Conservation (phyloP, 306 rosid species). For the Lathyrus oleraceus region DNA sequence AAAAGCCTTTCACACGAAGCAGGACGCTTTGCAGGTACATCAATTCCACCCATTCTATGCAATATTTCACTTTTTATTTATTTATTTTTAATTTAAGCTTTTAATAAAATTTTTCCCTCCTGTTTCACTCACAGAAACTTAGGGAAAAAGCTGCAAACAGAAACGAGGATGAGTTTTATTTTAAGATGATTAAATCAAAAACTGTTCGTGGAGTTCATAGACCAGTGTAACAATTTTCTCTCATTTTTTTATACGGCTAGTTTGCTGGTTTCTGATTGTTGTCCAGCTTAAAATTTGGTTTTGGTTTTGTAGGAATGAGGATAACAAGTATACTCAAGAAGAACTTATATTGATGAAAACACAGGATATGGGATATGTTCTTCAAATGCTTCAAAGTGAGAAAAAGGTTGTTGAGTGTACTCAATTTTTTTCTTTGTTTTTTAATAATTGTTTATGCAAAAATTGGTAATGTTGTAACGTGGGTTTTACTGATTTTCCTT, state of each 20-base stretch:
- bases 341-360: constrained; percentile 81
- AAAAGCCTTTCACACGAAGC: constrained; percentile 64
- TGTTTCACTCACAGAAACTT: constrained; percentile 54
- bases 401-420: constrained; percentile 49
- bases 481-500: constrained; percentile 24
- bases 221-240: constrained; percentile 42
- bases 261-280: not conserved
- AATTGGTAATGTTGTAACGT: not conserved
- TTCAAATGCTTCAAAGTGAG: constrained; percentile 77
- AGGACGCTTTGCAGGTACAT: constrained; percentile 63
- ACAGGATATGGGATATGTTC: constrained; percentile 78
- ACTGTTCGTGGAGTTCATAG: constrained; percentile 70
- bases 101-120: not conserved
- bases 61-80: no score
- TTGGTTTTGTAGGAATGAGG: constrained; percentile 52
- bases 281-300: not conserved
- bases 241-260: constrained; percentile 6
- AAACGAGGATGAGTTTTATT: constrained; percentile 82
- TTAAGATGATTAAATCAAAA: constrained; percentile 66
- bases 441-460: not conserved
- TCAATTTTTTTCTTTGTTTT: constrained; percentile 12
- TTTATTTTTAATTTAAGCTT: not conserved
- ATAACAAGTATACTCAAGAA: constrained; percentile 68
- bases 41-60: not conserved
- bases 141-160: constrained; percentile 70